Evolutionary conservation across 345 rosid genomes (phyloP), one percentile per base, ranked within the genome.

Genomic region (Eutrema yunnanense): DNA sequence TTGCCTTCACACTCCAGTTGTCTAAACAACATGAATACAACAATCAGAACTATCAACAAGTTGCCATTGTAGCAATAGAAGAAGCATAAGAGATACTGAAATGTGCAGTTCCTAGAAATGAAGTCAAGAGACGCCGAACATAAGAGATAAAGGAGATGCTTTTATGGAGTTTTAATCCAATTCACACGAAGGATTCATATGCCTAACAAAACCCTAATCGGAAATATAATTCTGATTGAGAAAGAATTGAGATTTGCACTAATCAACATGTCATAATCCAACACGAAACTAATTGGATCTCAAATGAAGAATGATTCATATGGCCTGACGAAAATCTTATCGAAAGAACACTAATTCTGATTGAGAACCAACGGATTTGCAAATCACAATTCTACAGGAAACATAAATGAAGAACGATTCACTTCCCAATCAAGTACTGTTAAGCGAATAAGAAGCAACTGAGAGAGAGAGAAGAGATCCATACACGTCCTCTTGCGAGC

Each of bases 1-100:
- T 82, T 2, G 96, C 92, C 86, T 89, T 89, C 76, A 74, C 86
- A 70, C 92, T 89, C 96, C 92, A 89, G 82, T 89, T 89, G 69
- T 89, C 96, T 89, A 5, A 38, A 44, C 10, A 8, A 29, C 34
- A 46, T 38, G 3, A 19, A 6, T 10, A 16, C 43, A 69, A 3
- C 2, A 32, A 62, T 62, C 49, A 55, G 13, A 12, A 32, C 9
- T 0, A 9, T 54, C 4, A 36, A 33, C 12, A 10, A 5, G 29
- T 9, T 29, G 42, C 0, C 27, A 11, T 26, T 34, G 1, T 2
- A 49, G 4, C 9, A 43, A 43, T 3, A n/a, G 13, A 60, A 71
- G 51, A 9, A 43, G 54, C 26, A 19, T 19, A 12, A 10, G 29
- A 60, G 12, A 37, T 40, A 26, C 3, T 30, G 8, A 37, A 6